These are phyloP conservation scores for Sporothrix luriei DNA, from an alignment of 2,329 filamentous ascomycete genomes.

Conservation along the genomic window DNA sequence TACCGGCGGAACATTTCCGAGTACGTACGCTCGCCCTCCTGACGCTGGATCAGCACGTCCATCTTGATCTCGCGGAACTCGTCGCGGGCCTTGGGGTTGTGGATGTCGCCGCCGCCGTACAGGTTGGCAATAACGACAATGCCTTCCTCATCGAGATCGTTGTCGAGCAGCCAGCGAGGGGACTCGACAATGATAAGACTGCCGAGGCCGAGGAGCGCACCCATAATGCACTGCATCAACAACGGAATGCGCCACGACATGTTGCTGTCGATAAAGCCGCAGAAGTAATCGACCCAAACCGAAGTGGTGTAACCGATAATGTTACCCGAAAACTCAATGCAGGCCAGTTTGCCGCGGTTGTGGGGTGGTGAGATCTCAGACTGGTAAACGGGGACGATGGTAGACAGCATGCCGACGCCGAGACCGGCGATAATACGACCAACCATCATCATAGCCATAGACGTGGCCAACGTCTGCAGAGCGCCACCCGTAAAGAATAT, in stretches of 20 bases:
- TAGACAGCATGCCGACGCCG: conserved; percentile 84
- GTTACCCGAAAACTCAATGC: conserved; percentile 97
- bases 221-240: conserved; percentile 93
- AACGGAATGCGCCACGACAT: conserved; percentile 89
- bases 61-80: conserved; percentile 99
- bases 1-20: conserved; percentile 93
- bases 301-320: conserved; percentile 94
- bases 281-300: conserved; percentile 98
- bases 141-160: conserved; percentile 96
- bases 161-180: conserved; percentile 94
- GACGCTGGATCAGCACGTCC: conserved; percentile 87
- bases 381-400: conserved; percentile 91
- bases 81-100: conserved; percentile 86
- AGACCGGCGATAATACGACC: conserved; percentile 83
- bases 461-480: conserved; percentile 76
- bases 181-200: conserved; percentile 96
- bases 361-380: conserved; percentile 96
- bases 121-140: conserved; percentile 98
- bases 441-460: conserved; percentile 86
- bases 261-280: conserved; percentile 82
- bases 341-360: conserved; percentile 91
- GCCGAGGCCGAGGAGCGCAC: conserved; percentile 77
- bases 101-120: conserved; percentile 93
- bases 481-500: conserved; percentile 85
- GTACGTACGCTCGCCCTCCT: conserved; percentile 93